phyloP scores from a whole-genome alignment of 2,329 filamentous ascomycete genomes.

The Penicillium freii region DNA sequence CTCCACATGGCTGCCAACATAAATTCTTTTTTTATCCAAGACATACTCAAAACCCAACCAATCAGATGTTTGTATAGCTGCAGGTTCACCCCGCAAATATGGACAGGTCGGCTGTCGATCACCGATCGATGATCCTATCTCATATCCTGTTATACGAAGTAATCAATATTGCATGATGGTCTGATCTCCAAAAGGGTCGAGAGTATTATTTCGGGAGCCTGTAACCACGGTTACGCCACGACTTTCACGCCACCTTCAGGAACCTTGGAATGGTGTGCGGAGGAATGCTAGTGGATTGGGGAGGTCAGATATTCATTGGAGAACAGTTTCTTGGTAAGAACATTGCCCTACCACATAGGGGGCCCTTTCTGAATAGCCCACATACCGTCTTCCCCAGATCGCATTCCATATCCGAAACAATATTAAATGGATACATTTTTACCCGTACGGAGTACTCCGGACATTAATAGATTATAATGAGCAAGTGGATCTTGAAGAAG shows the following conservation, averaged over 20 bases:
- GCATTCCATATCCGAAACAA: not conserved
- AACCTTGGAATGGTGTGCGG: not conserved
- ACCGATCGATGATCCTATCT: not conserved
- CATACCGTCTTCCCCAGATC: not conserved
- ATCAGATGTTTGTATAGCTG: not conserved
- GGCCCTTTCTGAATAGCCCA: not conserved
- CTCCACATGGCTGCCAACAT: conserved; percentile 1
- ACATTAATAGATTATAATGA: not conserved
- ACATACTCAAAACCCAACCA: conserved; percentile 8
- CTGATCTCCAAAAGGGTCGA: not conserved
- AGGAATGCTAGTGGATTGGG: not conserved
- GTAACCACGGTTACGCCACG: not conserved
- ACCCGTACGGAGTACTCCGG: too few species aligned
- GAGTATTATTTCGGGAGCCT: not conserved
- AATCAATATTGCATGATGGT: not conserved
- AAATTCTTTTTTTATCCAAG: not conserved
- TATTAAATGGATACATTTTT: not conserved
- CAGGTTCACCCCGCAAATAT: conserved; percentile 5
- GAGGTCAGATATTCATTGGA: not conserved
- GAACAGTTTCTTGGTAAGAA: not conserved
- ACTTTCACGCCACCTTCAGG: not conserved
- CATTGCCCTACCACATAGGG: not conserved
- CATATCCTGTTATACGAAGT: not conserved
- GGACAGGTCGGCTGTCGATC: not conserved
- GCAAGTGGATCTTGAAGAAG: not conserved